Evolutionary conservation across 306 rosid species (phyloP), one percentile per base, ranked within the genome.

Genomic region (Inga leiocalycina): DNA sequence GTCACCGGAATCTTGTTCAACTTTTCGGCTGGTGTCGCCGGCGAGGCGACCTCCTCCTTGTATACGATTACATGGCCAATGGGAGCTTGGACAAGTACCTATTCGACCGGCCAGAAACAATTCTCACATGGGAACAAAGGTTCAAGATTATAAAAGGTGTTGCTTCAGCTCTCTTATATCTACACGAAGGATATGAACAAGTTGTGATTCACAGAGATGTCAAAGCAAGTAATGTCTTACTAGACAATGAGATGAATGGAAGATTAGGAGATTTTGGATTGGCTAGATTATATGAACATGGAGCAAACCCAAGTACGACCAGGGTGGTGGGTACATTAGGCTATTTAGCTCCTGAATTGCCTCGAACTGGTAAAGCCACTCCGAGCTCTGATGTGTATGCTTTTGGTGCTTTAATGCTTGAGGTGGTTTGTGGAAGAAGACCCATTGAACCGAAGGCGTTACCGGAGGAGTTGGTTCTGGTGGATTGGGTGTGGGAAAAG

Each of bases 151-250:
- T 92, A 2, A 92, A 91, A 81, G 94, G 86, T 22, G 94, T 94
- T 8, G 98, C 98, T 65, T 92, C 92, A 0, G 98, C 88, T 8
- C 91, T 94, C 70, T 49, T 92, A 16, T 94, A 94, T 80, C 81
- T 94, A 8, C 98, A 94, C 80, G 98, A 94, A 82, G 98, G 90
- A 7, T 94, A 84, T 59, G 97, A 92, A 69, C 93, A 94, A 48
- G 92, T 92, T 70, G 98, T 94, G 46, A 65, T 94, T 75, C 98
- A 94, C 74, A 86, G 98, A 62, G 98, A 92, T 49, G 92, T 94
- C 10, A 94, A 94, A 64, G 95, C 98, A 2, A 92, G 98, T 73
- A 94, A 94, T 48, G 97, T 94, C 71, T 59, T 94, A 45, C 66
- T 94, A 6, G 98, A 94, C 71, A 39, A 78, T 27, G 98, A 94